These are phyloP conservation scores for Limnomonas spitsbergensis DNA, from an alignment of 139 green algal species.

Conservation along the genomic window DNA sequence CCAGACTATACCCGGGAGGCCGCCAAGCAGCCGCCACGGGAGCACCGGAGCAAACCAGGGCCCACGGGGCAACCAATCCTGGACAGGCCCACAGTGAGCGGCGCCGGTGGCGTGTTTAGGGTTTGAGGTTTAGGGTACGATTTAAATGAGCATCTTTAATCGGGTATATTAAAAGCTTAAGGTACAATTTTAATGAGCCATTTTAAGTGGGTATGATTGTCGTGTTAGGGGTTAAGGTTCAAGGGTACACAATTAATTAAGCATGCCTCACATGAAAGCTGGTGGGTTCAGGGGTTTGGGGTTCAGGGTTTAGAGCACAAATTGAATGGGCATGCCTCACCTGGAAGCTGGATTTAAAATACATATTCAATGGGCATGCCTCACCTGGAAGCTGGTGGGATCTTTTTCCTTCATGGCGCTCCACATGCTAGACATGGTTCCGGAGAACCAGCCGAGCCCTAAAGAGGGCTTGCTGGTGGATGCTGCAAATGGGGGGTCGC, in stretches of 20 bases:
- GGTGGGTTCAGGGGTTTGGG: too few relatives aligned
- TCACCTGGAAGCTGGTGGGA: constrained; percentile 1
- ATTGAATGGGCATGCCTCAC: not conserved
- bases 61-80: too few relatives aligned
- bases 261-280: not conserved
- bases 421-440: constrained; percentile 17
- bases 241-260: not conserved
- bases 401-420: constrained; percentile 38
- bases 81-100: too few relatives aligned
- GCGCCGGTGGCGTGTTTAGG: too few relatives aligned
- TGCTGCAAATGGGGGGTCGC: not conserved
- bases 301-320: not conserved
- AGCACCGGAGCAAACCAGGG: too few relatives aligned
- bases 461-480: not conserved
- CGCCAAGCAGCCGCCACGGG: too few relatives aligned
- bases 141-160: too few relatives aligned
- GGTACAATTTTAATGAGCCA: too few relatives aligned
- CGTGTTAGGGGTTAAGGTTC: not conserved
- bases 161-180: too few relatives aligned
- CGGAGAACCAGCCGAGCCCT: not conserved
- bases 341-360: not conserved
- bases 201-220: not conserved
- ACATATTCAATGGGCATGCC: not conserved
- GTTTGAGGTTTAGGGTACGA: too few relatives aligned
- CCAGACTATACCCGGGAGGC: too few relatives aligned